phyloP scores from a whole-genome alignment of 257 asterid genomes.

The Gentiana straminea region DNA sequence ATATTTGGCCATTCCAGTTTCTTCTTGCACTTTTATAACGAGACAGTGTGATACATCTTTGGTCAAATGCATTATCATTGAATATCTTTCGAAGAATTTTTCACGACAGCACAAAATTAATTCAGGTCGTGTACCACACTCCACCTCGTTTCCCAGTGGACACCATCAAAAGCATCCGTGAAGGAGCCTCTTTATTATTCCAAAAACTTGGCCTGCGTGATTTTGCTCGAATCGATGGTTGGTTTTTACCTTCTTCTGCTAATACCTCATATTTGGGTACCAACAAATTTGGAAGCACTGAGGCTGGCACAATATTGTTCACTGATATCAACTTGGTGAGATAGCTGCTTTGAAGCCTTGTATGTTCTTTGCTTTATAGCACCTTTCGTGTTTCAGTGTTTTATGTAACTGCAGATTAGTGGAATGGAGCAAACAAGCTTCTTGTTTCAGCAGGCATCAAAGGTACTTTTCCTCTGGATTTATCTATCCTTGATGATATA shows the following conservation, averaged over 20 bases:
- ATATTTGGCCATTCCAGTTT: not conserved
- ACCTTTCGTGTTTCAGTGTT: slow-evolving; percentile 10
- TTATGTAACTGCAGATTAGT: slow-evolving; percentile 46
- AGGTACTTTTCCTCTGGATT: slow-evolving; percentile 33
- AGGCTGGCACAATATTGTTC: slow-evolving; percentile 56
- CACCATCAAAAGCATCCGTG: slow-evolving; percentile 49
- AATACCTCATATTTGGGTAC: slow-evolving; percentile 35
- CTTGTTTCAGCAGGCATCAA: slow-evolving; percentile 87
- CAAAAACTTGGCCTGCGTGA: slow-evolving; percentile 70
- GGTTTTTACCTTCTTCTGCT: slow-evolving; percentile 64
- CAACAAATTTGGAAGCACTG: slow-evolving; percentile 53
- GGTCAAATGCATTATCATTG: slow-evolving; percentile 2
- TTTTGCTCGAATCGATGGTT: slow-evolving; percentile 92
- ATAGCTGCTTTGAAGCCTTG: slow-evolving; percentile 8
- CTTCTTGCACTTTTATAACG: not conserved
- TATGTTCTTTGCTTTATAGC: slow-evolving; percentile 5
- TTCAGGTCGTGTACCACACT: slow-evolving; percentile 77
- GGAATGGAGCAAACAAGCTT: slow-evolving; percentile 97
- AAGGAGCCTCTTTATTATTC: slow-evolving; percentile 74
- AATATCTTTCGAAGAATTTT: not conserved
- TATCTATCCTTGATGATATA: not conserved
- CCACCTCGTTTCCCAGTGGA: slow-evolving; percentile 83
- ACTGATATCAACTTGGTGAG: slow-evolving; percentile 88
- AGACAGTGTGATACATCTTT: not conserved
- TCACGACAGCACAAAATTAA: slow-evolving; percentile 6